phyloP scores from a whole-genome alignment of 106 monocot genomes.

The Iris macrosiphon region DNA sequence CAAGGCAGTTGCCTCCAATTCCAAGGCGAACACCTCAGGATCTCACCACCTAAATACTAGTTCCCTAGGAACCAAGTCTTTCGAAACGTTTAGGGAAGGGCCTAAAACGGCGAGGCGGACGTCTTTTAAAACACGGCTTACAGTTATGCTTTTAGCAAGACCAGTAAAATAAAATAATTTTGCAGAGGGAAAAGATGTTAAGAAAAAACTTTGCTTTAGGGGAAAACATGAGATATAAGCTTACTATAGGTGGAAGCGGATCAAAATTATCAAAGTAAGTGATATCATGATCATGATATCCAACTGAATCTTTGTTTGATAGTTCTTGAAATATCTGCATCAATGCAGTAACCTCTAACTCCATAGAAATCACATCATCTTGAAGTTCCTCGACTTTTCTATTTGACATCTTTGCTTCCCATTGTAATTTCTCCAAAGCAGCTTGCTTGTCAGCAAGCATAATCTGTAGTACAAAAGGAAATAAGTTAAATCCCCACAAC shows the following conservation, averaged over 20 bases:
- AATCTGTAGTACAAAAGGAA: constrained; percentile 37
- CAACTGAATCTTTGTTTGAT: constrained; percentile 23
- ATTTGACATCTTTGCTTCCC: constrained; percentile 70
- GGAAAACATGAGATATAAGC: constrained; percentile 8
- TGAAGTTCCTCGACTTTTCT: constrained; percentile 71
- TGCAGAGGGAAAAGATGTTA: too few species aligned
- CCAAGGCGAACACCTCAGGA: too few species aligned
- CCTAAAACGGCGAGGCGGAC: too few species aligned
- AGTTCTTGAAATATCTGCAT: constrained; percentile 60
- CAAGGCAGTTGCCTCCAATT: too few species aligned
- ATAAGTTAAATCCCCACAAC: not conserved
- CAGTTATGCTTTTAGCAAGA: too few species aligned
- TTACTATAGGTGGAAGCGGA: constrained; percentile 43
- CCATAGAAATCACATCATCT: constrained; percentile 32
- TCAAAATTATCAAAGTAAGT: constrained; percentile 31
- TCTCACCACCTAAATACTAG: too few species aligned
- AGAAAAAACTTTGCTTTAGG: not conserved
- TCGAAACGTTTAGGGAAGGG: too few species aligned
- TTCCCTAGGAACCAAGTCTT: too few species aligned
- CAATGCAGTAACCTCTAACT: constrained; percentile 51
- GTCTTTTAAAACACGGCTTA: too few species aligned
- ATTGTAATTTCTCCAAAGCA: constrained; percentile 67
- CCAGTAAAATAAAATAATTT: too few species aligned
- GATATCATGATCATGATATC: constrained; percentile 19
- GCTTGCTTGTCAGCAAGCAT: constrained; percentile 95